Evolutionary conservation across 768 basidiomycete genomes (phyloP), one percentile per base, ranked within the genome.

Genomic region (Boletales sp.): DNA sequence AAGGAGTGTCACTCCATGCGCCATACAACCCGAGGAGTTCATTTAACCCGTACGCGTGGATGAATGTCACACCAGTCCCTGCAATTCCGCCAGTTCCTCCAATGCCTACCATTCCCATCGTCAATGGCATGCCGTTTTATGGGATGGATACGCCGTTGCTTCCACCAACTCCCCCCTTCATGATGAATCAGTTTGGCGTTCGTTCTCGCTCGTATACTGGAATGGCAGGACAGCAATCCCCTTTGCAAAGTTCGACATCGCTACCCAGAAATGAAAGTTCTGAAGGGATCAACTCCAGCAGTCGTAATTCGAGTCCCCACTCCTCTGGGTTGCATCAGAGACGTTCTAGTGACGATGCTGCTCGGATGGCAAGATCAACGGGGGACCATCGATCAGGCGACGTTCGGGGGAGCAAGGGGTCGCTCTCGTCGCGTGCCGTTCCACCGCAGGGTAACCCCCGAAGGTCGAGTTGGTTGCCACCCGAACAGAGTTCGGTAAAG

Each of bases 111-210:
- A 52, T 66, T 41, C 63, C 69, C 7, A 45, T 51, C 52, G 61
- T 67, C 55, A 62, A 66, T 42, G 64, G 70, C 40, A 65, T 79
- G 44, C 73, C 76, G 9, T 69, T 76, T 36, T 75, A 72, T 49
- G 68, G 75, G 47, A 69, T 81, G 67, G 83, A 87, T 55, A 79
- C 80, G 77, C 84, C 86, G 8, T 70, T 89, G 10, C 73, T 89
- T 29, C 87, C 87, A 10, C 87, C 87, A 6, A 75, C 81, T 2
- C 79, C 87, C 19, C 85, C 87, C 12, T 89, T 88, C 67, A 87
- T 87, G 83, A 76, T 85, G 70, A 80, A 80, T 47, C 76, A 80
- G 50, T 80, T 63, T 29, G 69, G 72, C 14, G 43, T 74, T 49
- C 74, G 79, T 29, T 72, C 76, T 19, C 68, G 64, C 18, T 63